Conservation (phyloP, 169 alveolate genomes). For the Theileria orientalis region DNA sequence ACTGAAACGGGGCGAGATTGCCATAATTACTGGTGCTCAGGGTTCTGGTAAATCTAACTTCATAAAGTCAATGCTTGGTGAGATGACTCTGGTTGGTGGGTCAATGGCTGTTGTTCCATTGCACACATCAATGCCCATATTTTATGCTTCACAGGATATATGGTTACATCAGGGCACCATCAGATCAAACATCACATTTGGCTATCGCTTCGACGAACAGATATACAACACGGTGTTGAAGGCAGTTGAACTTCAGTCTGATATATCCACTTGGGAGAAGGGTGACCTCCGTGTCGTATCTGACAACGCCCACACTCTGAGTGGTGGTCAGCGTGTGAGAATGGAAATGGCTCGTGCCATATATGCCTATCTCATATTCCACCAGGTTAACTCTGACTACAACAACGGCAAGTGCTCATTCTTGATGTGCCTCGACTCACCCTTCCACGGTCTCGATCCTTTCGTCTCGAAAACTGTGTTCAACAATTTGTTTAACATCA, state of each 20-base stretch:
- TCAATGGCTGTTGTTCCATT: constrained; percentile 61
- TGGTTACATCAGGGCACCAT: constrained; percentile 55
- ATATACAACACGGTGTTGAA: constrained; percentile 23
- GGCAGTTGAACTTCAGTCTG: constrained; percentile 40
- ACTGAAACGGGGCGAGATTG: constrained; percentile 29
- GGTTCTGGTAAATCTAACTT: constrained; percentile 59
- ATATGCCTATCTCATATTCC: constrained; percentile 71
- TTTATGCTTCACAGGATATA: constrained; percentile 57
- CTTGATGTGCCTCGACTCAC: constrained; percentile 70
- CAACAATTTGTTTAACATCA: constrained; percentile 62
- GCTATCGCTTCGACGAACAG: constrained; percentile 37
- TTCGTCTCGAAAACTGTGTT: constrained; percentile 61
- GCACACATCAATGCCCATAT: constrained; percentile 49
- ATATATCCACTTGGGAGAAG: constrained; percentile 46
- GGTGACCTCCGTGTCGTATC: constrained; percentile 57
- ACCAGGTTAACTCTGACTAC: constrained; percentile 42
- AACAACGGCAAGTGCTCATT: constrained; percentile 35
- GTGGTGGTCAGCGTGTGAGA: constrained; percentile 93
- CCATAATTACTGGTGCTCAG: constrained; percentile 41
- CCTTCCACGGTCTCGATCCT: constrained; percentile 71
- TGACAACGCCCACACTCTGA: constrained; percentile 64
- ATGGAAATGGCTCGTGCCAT: constrained; percentile 90
- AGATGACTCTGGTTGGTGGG: constrained; percentile 49
- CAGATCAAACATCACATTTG: constrained; percentile 41
- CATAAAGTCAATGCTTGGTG: constrained; percentile 47